phyloP scores from a whole-genome alignment of 2,329 filamentous ascomycete genomes.

The Nigrospora oryzae region DNA sequence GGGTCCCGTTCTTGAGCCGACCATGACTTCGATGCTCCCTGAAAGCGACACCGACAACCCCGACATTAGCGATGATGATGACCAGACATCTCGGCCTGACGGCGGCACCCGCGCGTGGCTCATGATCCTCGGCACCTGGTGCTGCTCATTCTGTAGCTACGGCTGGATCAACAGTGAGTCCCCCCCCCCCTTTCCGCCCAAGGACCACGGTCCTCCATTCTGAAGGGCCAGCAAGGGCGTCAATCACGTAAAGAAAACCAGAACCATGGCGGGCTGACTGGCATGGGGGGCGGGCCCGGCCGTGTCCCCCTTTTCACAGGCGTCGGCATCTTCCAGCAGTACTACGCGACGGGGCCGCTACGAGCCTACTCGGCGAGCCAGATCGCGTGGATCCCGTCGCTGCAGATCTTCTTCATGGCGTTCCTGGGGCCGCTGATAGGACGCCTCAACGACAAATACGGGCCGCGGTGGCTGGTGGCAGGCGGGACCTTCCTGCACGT shows the following conservation, averaged over 20 bases:
- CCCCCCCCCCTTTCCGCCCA: conserved; percentile 12
- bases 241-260: no score
- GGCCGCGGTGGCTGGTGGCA: conserved; percentile 48
- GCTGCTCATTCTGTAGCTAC: conserved; percentile 33
- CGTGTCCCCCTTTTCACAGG: conserved; percentile 9
- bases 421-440: conserved; percentile 33
- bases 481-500: conserved; percentile 48
- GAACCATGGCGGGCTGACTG: no score
- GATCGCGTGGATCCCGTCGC: conserved; percentile 52
- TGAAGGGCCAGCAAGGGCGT: no score
- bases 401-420: conserved; percentile 37
- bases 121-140: conserved; percentile 16
- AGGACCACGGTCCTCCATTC: no score
- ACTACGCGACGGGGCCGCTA: conserved; percentile 44
- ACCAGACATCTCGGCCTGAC: conserved; percentile 5
- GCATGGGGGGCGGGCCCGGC: no score
- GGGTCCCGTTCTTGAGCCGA: not conserved
- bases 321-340: conserved; percentile 49
- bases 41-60: not conserved
- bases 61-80: not conserved
- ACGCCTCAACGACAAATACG: conserved; percentile 55
- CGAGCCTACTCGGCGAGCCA: conserved; percentile 37
- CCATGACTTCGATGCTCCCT: not conserved
- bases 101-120: conserved; percentile 14
- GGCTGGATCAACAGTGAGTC: conserved; percentile 35